phyloP scores from a whole-genome alignment of 2,329 filamentous ascomycete genomes.

The Verticillium albo-atrum region DNA sequence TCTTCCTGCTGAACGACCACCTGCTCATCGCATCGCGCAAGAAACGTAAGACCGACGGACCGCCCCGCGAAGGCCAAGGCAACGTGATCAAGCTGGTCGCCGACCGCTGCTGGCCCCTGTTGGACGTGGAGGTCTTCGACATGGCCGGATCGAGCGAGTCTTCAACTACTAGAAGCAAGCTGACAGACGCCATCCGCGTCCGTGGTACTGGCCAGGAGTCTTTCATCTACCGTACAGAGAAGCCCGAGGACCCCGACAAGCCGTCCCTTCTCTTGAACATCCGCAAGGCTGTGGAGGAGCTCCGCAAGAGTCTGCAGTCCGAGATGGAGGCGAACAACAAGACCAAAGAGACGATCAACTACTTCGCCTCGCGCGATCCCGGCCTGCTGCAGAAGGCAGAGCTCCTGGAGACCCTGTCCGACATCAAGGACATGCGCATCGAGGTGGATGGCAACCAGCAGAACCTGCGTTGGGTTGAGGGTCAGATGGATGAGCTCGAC shows the following conservation, averaged over 20 bases:
- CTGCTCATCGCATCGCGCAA: slow-evolving; percentile 86
- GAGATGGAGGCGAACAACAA: slow-evolving; percentile 87
- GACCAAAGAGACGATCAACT: slow-evolving; percentile 78
- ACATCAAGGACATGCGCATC: slow-evolving; percentile 82
- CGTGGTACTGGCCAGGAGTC: slow-evolving; percentile 81
- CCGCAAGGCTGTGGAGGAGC: slow-evolving; percentile 85
- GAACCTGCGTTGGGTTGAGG: slow-evolving; percentile 92
- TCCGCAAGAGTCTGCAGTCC: slow-evolving; percentile 78
- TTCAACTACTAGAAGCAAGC: slow-evolving; percentile 50
- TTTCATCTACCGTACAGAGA: slow-evolving; percentile 90
- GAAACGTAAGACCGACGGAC: slow-evolving; percentile 78
- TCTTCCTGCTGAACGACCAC: slow-evolving; percentile 93
- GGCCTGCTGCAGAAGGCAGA: slow-evolving; percentile 75
- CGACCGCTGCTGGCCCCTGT: slow-evolving; percentile 87
- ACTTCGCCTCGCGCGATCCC: slow-evolving; percentile 75
- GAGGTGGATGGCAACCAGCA: slow-evolving; percentile 97
- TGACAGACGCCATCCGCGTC: slow-evolving; percentile 85
- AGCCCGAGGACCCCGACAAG: slow-evolving; percentile 75
- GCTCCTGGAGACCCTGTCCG: slow-evolving; percentile 71
- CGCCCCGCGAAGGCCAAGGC: slow-evolving; percentile 38
- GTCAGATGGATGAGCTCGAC: slow-evolving; percentile 91
- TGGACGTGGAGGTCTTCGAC: slow-evolving; percentile 91
- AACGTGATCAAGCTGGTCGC: slow-evolving; percentile 76
- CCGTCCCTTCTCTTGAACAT: slow-evolving; percentile 79
- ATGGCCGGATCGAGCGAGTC: slow-evolving; percentile 65